Conservation (phyloP, 345 rosid genomes). For the Odontarrhena argentea region DNA sequence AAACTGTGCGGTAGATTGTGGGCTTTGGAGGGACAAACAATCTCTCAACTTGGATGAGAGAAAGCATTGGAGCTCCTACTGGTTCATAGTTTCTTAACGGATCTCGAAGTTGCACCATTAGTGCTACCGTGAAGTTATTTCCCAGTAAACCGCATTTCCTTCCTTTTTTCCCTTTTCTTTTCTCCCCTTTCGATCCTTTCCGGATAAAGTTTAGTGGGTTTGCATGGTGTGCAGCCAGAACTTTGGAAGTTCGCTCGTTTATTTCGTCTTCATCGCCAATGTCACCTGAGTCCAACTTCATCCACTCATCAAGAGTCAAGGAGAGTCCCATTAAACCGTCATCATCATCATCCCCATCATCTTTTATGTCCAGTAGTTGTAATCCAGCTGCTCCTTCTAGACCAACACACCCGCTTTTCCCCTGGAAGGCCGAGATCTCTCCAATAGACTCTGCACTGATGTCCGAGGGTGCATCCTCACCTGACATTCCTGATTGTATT, state of each 20-base stretch:
- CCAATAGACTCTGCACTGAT: slow-evolving; percentile 69
- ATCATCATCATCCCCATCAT: slow-evolving; percentile 53
- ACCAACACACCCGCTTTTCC: slow-evolving; percentile 56
- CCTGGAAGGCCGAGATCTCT: slow-evolving; percentile 73
- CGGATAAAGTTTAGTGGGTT: slow-evolving; percentile 64
- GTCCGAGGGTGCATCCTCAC: slow-evolving; percentile 71
- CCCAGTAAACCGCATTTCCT: slow-evolving; percentile 85
- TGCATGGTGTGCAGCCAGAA: slow-evolving; percentile 93
- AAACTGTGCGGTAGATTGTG: slow-evolving; percentile 65
- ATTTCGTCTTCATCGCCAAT: slow-evolving; percentile 73
- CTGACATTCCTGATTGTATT: slow-evolving; percentile 88
- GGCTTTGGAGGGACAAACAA: slow-evolving; percentile 89
- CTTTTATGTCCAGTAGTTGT: slow-evolving; percentile 75
- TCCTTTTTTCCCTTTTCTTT: slow-evolving; percentile 59
- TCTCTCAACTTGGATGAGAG: slow-evolving; percentile 94
- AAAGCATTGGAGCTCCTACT: slow-evolving; percentile 94
- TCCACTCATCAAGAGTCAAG: slow-evolving; percentile 90
- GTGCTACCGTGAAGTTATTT: slow-evolving; percentile 86
- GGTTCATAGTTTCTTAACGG: slow-evolving; percentile 82
- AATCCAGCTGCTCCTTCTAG: slow-evolving; percentile 87
- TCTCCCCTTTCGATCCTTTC: slow-evolving; percentile 76
- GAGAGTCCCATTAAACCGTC: slow-evolving; percentile 90
- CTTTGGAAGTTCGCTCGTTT: slow-evolving; percentile 76
- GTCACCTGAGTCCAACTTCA: slow-evolving; percentile 89
- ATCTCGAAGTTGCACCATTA: slow-evolving; percentile 90